Evolutionary conservation across 2,329 filamentous ascomycete species (phyloP), one percentile per base, ranked within the genome.

Genomic region (Colletotrichum paranaense): DNA sequence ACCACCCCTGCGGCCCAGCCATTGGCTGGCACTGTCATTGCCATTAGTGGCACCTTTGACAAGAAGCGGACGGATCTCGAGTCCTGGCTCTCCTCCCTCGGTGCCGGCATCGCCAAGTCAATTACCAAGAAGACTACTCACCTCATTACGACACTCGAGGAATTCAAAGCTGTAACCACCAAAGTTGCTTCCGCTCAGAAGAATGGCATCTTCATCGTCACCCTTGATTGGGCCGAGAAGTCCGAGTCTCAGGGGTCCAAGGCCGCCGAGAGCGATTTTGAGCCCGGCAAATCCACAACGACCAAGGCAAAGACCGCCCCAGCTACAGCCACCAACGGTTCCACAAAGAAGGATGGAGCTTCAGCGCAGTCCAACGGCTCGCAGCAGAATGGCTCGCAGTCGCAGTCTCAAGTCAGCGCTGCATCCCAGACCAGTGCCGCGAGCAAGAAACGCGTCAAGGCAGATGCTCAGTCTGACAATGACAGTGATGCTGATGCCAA

Each of bases 201-300:
- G 14, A 83, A 86, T 42, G 83, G 80, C 24, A 81, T 92, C 14
- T 85, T 86, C 3, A 85, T 94, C 58, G 87, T 94, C 30, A 85
- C 81, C 11, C 79, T 92, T 0, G 82, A 88, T 16, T 95, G 93
- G 93, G 82, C 92, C n/a, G 75, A 88, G 2, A 87, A 91, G n/a
- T 91, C 87, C 26, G 82, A 88, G 49, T 74, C 82, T 16, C 80
- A 82, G 19, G 83, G 83, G 58, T 79, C 82, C 12, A 84, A 82
- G 38, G 77, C 86, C 65, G 63, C 77, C 3, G 85, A 85, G 76
- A 75, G 69, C 26, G 63, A 59, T 26, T 84, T 81, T 66, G 56
- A 63, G 12, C n/a, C 74, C 81, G 35, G 72, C 62, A 58, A 56
- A 55, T 26, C 55, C 59, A 32, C 70, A 38, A 32, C 42, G 11